Evolutionary conservation across 2,329 filamentous ascomycete genomes (phyloP).

Genomic region (Xylaria sp.): DNA sequence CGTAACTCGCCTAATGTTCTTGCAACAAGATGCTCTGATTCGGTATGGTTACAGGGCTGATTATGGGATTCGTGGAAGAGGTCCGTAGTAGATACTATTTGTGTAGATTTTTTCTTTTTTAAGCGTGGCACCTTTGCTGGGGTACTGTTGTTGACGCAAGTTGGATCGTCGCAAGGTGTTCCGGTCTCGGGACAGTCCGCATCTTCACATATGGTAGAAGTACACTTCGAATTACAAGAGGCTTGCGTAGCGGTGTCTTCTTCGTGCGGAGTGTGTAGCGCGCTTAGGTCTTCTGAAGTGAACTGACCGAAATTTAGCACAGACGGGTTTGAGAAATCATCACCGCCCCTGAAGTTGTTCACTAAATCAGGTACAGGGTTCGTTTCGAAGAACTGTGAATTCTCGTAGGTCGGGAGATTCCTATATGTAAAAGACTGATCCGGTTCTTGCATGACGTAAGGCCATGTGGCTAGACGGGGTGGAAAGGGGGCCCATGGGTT

Average conservation of each 20-base stretch:
- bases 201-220: slow-evolving; percentile 46
- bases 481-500: slow-evolving; percentile 8
- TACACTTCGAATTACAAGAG: slow-evolving; percentile 40
- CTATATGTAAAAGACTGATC: slow-evolving; percentile 7
- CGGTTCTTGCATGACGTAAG: slow-evolving; percentile 11
- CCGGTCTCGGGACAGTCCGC: slow-evolving; percentile 45
- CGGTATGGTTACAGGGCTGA: slow-evolving; percentile 46
- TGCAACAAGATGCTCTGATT: slow-evolving; percentile 48
- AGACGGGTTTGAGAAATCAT: slow-evolving; percentile 21
- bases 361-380: slow-evolving; percentile 12
- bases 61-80: slow-evolving; percentile 29
- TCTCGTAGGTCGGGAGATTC: background rate
- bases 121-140: slow-evolving; percentile 20
- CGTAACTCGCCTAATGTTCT: slow-evolving; percentile 45
- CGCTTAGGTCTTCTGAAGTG: slow-evolving; percentile 36
- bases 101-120: slow-evolving; percentile 1
- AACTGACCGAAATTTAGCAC: slow-evolving; percentile 31
- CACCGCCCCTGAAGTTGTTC: slow-evolving; percentile 17
- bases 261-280: slow-evolving; percentile 26
- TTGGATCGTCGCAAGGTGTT: slow-evolving; percentile 44
- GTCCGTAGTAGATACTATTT: background rate
- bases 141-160: slow-evolving; percentile 41
- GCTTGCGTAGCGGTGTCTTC: slow-evolving; percentile 43
- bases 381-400: background rate
- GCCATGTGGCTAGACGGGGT: slow-evolving; percentile 30